Conservation (phyloP, 768 basidiomycete species). For the Jaapia argillacea region DNA sequence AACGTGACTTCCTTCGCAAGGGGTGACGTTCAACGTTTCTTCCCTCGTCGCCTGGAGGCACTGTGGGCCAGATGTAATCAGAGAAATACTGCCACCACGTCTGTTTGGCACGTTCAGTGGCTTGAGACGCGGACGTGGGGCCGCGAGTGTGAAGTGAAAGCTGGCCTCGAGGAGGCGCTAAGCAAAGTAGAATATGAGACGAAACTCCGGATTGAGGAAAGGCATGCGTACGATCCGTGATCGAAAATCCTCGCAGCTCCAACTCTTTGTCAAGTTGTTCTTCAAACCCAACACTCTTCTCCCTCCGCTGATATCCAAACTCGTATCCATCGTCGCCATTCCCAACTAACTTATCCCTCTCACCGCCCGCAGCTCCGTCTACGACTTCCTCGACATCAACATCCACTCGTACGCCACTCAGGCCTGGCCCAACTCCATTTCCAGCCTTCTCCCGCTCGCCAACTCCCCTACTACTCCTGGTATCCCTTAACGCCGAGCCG, state of each 20-base stretch:
- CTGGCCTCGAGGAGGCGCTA: too few relatives aligned
- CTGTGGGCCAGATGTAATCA: constrained; percentile 8
- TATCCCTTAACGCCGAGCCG: not conserved
- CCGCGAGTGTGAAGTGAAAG: too few relatives aligned
- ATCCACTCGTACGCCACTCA: constrained; percentile 19
- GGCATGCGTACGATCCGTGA: constrained; percentile 22
- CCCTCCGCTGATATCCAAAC: constrained; percentile 25
- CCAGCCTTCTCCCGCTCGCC: too few relatives aligned
- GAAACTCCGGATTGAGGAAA: too few relatives aligned
- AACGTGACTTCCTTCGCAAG: constrained; percentile 9
- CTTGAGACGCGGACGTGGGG: too few relatives aligned
- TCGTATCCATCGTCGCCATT: constrained; percentile 38
- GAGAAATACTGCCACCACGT: constrained; percentile 12
- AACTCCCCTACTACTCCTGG: not conserved
- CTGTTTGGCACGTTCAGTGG: constrained; percentile 12
- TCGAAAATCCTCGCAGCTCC: constrained; percentile 31
- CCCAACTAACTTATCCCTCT: constrained; percentile 42
- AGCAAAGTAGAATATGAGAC: constrained; percentile 5
- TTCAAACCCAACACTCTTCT: constrained; percentile 44
- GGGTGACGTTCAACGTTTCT: constrained; percentile 6
- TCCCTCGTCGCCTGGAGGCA: constrained; percentile 3
- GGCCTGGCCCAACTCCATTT: too few relatives aligned
- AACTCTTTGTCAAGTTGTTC: constrained; percentile 46
- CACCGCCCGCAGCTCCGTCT: constrained; percentile 32
- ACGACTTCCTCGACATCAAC: constrained; percentile 32